Evolutionary conservation across 257 asterid genomes (phyloP).

Genomic region (Haberlea rhodopensis): DNA sequence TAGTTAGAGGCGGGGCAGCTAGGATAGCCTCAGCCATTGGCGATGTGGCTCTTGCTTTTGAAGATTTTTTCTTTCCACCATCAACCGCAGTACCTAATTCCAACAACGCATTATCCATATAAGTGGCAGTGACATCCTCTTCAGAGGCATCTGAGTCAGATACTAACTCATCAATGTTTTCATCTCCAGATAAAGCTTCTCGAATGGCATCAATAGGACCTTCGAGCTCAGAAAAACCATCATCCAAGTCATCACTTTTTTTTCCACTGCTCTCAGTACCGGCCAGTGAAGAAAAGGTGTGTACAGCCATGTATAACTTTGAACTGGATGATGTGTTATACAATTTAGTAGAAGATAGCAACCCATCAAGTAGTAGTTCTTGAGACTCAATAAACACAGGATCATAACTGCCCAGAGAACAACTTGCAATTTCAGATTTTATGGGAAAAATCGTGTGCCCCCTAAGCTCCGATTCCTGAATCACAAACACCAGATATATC

Average conservation of each 20-base stretch:
- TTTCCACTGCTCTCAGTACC: constrained; percentile 53
- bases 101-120: constrained; percentile 34
- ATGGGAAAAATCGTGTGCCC: constrained; percentile 31
- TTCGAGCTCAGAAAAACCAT: constrained; percentile 43
- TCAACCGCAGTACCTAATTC: constrained; percentile 32
- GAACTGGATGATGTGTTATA: constrained; percentile 32
- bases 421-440: too few relatives aligned
- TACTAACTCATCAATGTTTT: constrained; percentile 33
- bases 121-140: constrained; percentile 34
- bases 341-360: constrained; percentile 30
- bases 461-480: constrained; percentile 48
- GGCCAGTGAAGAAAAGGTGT: constrained; percentile 50
- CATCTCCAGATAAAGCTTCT: constrained; percentile 30
- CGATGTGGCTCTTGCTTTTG: constrained; percentile 23
- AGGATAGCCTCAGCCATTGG: constrained; percentile 50
- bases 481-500: constrained; percentile 12
- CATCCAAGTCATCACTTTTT: constrained; percentile 36
- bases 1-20: constrained; percentile 35
- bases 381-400: constrained; percentile 32
- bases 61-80: constrained; percentile 27
- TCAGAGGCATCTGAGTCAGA: constrained; percentile 51
- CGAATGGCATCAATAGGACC: constrained; percentile 31
- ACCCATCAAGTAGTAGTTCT: constrained; percentile 27
- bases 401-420: constrained; percentile 25
- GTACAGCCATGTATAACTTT: constrained; percentile 26